These are phyloP conservation scores for Hirschioporus abietinus DNA, from an alignment of 768 basidiomycete genomes.

Conservation along the genomic window DNA sequence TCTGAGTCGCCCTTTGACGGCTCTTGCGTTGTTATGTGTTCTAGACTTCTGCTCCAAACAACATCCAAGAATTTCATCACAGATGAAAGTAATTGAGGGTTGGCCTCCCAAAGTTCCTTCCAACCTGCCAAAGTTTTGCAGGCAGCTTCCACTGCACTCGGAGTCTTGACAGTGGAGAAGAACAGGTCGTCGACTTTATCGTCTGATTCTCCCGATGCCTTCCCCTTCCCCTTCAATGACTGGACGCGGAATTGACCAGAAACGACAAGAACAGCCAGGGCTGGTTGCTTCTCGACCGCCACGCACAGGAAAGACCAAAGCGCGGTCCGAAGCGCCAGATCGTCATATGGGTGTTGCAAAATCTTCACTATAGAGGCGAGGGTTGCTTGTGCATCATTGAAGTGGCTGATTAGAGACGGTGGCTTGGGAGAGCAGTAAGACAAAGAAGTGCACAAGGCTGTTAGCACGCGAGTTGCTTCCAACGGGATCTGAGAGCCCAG, in stretches of 20 bases:
- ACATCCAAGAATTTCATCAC: slow-evolving; percentile 71
- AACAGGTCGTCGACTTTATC: neutral
- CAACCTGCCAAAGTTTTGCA: slow-evolving; percentile 60
- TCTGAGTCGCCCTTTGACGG: slow-evolving; percentile 46
- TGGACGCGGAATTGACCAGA: slow-evolving; percentile 62
- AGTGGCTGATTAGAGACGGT: slow-evolving; percentile 71
- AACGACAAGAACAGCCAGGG: slow-evolving; percentile 74
- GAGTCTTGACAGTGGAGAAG: slow-evolving; percentile 21
- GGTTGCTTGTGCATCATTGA: slow-evolving; percentile 70
- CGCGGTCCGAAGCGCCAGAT: slow-evolving; percentile 60
- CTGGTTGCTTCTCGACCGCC: slow-evolving; percentile 82
- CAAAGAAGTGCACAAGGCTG: slow-evolving; percentile 60
- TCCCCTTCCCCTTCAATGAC: slow-evolving; percentile 33
- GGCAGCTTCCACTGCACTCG: slow-evolving; percentile 65
- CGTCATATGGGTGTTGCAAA: slow-evolving; percentile 75
- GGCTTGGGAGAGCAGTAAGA: slow-evolving; percentile 54
- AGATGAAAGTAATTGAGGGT: slow-evolving; percentile 70
- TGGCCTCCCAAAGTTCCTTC: slow-evolving; percentile 71
- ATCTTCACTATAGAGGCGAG: slow-evolving; percentile 65
- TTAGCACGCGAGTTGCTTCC: slow-evolving; percentile 63
- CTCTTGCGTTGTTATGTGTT: slow-evolving; percentile 60
- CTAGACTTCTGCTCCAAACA: slow-evolving; percentile 75
- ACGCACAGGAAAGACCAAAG: slow-evolving; percentile 83
- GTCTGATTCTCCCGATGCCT: slow-evolving; percentile 24
- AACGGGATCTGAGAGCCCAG: slow-evolving; percentile 56